Evolutionary conservation across 2,329 filamentous ascomycete species (phyloP).

Genomic region (Thielaviopsis ethacetica): DNA sequence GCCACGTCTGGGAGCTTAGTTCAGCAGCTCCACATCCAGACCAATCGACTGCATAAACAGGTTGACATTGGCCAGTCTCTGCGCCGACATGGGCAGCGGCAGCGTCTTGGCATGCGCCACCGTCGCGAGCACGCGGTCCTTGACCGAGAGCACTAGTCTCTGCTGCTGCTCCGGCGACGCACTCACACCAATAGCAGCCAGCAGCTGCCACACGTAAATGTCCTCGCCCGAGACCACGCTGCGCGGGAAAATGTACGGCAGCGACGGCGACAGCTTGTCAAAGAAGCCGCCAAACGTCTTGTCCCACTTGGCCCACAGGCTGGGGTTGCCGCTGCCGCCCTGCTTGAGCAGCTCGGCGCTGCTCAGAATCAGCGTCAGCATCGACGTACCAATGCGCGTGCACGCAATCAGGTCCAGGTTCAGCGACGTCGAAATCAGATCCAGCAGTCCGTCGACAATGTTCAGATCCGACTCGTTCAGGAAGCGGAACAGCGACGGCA

Average conservation of each 20-base stretch:
- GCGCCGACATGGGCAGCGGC: slow-evolving; percentile 67
- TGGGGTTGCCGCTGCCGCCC: slow-evolving; percentile 49
- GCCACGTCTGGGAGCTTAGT: not conserved
- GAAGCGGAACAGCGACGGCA: slow-evolving; percentile 78
- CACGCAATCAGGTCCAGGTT: slow-evolving; percentile 73
- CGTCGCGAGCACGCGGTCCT: slow-evolving; percentile 95
- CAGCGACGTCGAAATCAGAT: slow-evolving; percentile 65
- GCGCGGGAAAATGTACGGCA: slow-evolving; percentile 77
- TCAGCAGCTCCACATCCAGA: slow-evolving; percentile 71
- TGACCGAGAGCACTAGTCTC: slow-evolving; percentile 82
- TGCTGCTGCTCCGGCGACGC: slow-evolving; percentile 92
- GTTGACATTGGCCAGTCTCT: slow-evolving; percentile 82
- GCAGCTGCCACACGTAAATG: slow-evolving; percentile 94
- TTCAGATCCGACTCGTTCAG: slow-evolving; percentile 81
- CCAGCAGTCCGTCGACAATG: slow-evolving; percentile 79
- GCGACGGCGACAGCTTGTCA: slow-evolving; percentile 65
- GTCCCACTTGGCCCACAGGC: slow-evolving; percentile 71
- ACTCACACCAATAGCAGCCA: slow-evolving; percentile 86
- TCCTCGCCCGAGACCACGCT: slow-evolving; percentile 84
- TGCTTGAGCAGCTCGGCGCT: slow-evolving; percentile 89
- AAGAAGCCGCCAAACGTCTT: slow-evolving; percentile 75
- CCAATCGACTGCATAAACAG: slow-evolving; percentile 97
- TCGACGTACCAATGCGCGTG: slow-evolving; percentile 73
- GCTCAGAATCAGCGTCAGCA: slow-evolving; percentile 87
- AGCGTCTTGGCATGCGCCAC: slow-evolving; percentile 78